Conservation (phyloP, 2,329 filamentous ascomycete species). For the Torrubiella hemipterigena region DNA sequence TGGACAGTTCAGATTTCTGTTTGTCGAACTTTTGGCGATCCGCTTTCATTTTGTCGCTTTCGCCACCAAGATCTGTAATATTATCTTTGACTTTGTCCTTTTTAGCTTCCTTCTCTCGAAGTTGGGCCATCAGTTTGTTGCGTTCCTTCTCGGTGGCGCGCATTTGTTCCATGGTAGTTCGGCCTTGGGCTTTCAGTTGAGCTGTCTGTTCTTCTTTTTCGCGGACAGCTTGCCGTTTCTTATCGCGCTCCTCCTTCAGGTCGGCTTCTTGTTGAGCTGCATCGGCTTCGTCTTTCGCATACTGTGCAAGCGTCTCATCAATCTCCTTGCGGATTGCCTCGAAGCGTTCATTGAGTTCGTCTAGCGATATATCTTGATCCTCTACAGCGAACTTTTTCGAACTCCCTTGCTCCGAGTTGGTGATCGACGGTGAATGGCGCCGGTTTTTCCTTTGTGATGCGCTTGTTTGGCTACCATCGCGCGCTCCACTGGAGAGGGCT, state of each 20-base stretch:
- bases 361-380: conserved; percentile 54
- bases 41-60: conserved; percentile 45
- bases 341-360: conserved; percentile 70
- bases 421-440: conserved; percentile 62
- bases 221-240: conserved; percentile 64
- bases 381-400: conserved; percentile 31
- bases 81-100: conserved; percentile 59
- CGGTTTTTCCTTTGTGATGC: too few species aligned
- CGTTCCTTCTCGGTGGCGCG: conserved; percentile 68
- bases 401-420: conserved; percentile 38
- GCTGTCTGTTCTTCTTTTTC: conserved; percentile 87
- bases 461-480: too few species aligned
- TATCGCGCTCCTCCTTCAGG: conserved; percentile 65
- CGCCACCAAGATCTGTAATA: conserved; percentile 55
- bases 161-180: conserved; percentile 70
- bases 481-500: too few species aligned
- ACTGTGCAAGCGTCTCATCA: conserved; percentile 62
- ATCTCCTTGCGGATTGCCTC: conserved; percentile 73
- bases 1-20: conserved; percentile 38
- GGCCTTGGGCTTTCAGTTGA: conserved; percentile 70
- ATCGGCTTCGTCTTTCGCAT: conserved; percentile 61
- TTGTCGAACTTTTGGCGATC: conserved; percentile 41
- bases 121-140: conserved; percentile 59
- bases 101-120: conserved; percentile 59
- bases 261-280: conserved; percentile 53